Percentiles rank a stretch among this genome's conserved stretches.
These are phyloP conservation scores for Cruciata laevipes DNA, from an alignment of 257 asterid genomes.

Conservation along the genomic window DNA sequence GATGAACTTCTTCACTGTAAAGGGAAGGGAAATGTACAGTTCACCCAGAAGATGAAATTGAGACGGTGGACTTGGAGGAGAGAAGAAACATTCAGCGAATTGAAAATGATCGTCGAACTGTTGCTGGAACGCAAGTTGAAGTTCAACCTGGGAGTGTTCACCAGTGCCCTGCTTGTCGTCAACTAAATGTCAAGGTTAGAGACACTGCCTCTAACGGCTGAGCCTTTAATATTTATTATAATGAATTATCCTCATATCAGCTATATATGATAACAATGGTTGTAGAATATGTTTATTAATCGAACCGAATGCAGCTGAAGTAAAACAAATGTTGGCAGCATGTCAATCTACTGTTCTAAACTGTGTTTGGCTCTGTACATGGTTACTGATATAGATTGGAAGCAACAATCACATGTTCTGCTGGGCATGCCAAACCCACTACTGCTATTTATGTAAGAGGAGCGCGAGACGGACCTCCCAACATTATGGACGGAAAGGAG, in stretches of 20 bases:
- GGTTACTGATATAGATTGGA: constrained; percentile 34
- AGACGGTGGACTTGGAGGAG: constrained; percentile 47
- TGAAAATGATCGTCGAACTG: constrained; percentile 10
- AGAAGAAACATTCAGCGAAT: constrained; percentile 27
- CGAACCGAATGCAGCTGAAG: background rate
- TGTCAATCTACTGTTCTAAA: background rate
- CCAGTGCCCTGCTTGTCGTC: constrained; percentile 69
- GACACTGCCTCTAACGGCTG: background rate
- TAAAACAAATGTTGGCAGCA: too few species aligned
- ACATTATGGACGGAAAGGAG: constrained; percentile 64
- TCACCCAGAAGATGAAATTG: constrained; percentile 50
- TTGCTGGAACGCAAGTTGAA: background rate
- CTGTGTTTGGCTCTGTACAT: background rate
- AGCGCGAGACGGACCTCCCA: constrained; percentile 58
- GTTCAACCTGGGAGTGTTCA: constrained; percentile 33
- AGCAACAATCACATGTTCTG: constrained; percentile 83
- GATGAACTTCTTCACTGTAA: constrained; percentile 15
- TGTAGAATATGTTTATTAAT: background rate
- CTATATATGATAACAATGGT: background rate
- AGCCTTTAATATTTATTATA: too few species aligned
- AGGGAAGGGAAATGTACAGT: constrained; percentile 71
- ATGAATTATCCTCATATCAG: too few species aligned
- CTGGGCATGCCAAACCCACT: constrained; percentile 87
- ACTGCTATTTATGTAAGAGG: constrained; percentile 70
- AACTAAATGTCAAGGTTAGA: constrained; percentile 61